These are phyloP conservation scores for Rhipidocladum racemiflorum DNA, from an alignment of 176 grass and related monocot species.

Conservation along the genomic window DNA sequence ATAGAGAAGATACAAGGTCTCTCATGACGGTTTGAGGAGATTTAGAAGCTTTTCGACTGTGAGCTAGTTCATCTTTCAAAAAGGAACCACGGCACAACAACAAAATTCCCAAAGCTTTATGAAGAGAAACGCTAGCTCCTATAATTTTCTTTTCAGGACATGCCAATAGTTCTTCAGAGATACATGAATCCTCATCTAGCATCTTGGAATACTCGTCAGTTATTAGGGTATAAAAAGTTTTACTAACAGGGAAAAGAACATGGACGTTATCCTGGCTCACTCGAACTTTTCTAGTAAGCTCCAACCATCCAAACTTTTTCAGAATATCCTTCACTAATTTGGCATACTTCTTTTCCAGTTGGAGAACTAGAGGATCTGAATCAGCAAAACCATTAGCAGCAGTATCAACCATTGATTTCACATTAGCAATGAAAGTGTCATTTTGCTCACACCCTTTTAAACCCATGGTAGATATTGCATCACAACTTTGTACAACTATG, in stretches of 20 bases:
- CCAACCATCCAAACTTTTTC: slow-evolving; percentile 84
- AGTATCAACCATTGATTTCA: slow-evolving; percentile 18
- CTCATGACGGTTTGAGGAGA: slow-evolving; percentile 74
- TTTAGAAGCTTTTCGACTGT: slow-evolving; percentile 55
- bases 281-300: slow-evolving; percentile 82
- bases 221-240: slow-evolving; percentile 44
- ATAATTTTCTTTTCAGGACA: slow-evolving; percentile 39
- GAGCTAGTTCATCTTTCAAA: slow-evolving; percentile 59
- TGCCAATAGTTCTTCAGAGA: slow-evolving; percentile 19
- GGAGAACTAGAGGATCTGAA: slow-evolving; percentile 43
- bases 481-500: neutral
- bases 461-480: slow-evolving; percentile 1
- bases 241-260: slow-evolving; percentile 67
- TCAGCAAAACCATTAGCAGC: slow-evolving; percentile 16
- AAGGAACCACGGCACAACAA: slow-evolving; percentile 50
- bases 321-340: slow-evolving; percentile 81
- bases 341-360: slow-evolving; percentile 71
- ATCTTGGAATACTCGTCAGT: slow-evolving; percentile 34
- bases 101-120: slow-evolving; percentile 53
- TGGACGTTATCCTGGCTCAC: slow-evolving; percentile 50
- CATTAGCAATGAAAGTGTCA: neutral
- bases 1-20: slow-evolving; percentile 62
- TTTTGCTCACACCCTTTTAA: slow-evolving; percentile 23
- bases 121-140: slow-evolving; percentile 30
- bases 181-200: slow-evolving; percentile 30